Evolutionary conservation across 208 protist species (phyloP).

Genomic region (Trichomonas tenax): DNA sequence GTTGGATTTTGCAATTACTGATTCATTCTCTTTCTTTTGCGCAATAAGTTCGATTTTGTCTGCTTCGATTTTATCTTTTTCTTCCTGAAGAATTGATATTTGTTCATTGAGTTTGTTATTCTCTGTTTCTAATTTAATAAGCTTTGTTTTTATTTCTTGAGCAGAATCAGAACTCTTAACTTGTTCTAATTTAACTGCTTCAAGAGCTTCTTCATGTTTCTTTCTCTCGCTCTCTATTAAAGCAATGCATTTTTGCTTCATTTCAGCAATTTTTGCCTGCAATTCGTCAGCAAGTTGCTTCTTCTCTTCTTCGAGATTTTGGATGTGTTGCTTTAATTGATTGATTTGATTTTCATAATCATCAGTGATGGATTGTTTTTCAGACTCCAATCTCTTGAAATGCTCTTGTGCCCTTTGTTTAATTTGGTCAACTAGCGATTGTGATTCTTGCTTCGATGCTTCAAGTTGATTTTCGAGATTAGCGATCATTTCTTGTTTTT

Average conservation of each 20-base stretch:
- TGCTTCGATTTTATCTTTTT: too few relatives aligned
- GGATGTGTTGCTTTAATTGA: background rate
- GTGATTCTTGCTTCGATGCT: too few relatives aligned
- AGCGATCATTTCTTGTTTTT: too few relatives aligned
- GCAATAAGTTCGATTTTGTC: too few relatives aligned
- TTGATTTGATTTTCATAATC: background rate
- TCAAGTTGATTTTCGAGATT: too few relatives aligned
- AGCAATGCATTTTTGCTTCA: background rate
- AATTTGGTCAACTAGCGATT: too few relatives aligned
- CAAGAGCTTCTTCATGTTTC: background rate
- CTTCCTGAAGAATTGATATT: too few relatives aligned
- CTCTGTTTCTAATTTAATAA: background rate
- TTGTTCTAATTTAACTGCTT: background rate
- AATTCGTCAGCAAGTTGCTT: background rate
- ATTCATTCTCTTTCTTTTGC: background rate
- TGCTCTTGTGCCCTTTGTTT: too few relatives aligned
- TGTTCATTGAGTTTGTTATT: background rate
- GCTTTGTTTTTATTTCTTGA: background rate
- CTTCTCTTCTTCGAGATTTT: background rate
- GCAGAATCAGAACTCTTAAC: too few relatives aligned
- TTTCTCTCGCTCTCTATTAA: background rate
- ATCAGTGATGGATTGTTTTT: background rate
- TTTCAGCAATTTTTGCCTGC: background rate
- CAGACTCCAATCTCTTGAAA: background rate
- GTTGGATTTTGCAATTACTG: too few relatives aligned